Evolutionary conservation across 495 filamentous ascomycete genomes (phyloP).

Genomic region (Hypomontagnella monticulosa): DNA sequence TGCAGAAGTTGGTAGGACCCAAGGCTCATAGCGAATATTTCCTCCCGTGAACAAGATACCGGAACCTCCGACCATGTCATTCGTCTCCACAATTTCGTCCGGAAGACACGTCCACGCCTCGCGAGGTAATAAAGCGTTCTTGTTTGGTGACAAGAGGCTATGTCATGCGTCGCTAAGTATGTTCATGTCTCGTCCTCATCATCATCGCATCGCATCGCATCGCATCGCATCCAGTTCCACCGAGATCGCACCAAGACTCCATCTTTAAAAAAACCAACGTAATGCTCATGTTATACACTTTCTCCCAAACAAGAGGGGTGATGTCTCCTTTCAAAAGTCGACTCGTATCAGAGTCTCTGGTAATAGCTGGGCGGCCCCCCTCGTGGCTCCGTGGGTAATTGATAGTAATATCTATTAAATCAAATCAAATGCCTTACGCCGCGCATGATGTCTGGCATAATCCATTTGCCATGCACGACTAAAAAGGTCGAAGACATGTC

Average conservation of each 20-base stretch:
- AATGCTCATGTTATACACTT: constrained; percentile 37
- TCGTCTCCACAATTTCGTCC: constrained; percentile 27
- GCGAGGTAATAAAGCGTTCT: constrained; percentile 8
- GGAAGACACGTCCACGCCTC: constrained; percentile 1
- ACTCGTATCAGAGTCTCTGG: neutral
- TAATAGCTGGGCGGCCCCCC: neutral
- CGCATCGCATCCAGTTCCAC: constrained; percentile 27
- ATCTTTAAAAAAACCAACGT: constrained; percentile 27
- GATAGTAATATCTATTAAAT: neutral
- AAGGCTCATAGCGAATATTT: neutral
- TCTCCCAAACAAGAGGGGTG: constrained; percentile 33
- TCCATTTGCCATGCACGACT: neutral
- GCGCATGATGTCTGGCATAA: neutral
- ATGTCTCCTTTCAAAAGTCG: constrained; percentile 29
- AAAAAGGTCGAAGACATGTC: neutral
- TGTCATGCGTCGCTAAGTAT: constrained; percentile 16
- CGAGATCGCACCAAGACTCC: constrained; percentile 13
- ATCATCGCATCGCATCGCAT: constrained; percentile 35
- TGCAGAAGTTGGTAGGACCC: neutral
- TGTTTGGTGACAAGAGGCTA: constrained; percentile 12
- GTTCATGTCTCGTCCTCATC: constrained; percentile 37
- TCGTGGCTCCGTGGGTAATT: neutral
- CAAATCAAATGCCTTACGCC: neutral
- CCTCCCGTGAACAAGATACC: neutral
- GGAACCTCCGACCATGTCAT: neutral